A percentile compares a stretch with the other conserved stretches of the same genome.
Conservation (phyloP, 2,329 filamentous ascomycete species). For the Trichoderma koningii region DNA sequence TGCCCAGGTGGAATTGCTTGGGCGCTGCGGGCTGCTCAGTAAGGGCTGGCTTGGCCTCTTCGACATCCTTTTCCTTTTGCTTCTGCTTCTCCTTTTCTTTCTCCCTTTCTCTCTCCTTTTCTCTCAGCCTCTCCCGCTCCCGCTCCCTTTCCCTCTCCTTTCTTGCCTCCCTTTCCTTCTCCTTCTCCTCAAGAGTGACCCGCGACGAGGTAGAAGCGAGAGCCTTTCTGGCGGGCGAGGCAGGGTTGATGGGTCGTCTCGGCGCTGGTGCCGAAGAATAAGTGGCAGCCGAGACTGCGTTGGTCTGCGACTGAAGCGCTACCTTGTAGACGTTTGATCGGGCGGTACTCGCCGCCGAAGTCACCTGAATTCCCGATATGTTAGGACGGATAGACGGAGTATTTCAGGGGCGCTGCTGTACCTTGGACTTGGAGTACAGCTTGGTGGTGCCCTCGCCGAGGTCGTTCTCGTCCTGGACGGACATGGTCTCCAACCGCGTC, state of each 20-base stretch:
- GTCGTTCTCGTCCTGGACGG: slow-evolving; percentile 87
- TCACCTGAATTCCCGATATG: background rate
- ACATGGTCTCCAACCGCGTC: slow-evolving; percentile 84
- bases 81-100: background rate
- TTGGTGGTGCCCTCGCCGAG: slow-evolving; percentile 54
- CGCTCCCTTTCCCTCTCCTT: slow-evolving; percentile 35
- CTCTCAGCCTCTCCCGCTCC: background rate
- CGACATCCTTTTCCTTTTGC: slow-evolving; percentile 51
- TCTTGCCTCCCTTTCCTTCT: slow-evolving; percentile 38
- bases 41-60: slow-evolving; percentile 55
- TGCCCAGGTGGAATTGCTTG: slow-evolving; percentile 76
- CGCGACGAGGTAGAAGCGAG: slow-evolving; percentile 46
- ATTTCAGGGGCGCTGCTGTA: slow-evolving; percentile 41
- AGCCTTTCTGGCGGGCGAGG: slow-evolving; percentile 54
- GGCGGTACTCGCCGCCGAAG: slow-evolving; percentile 49
- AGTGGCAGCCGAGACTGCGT: slow-evolving; percentile 65
- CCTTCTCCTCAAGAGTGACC: slow-evolving; percentile 46
- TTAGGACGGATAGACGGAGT: background rate
- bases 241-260: slow-evolving; percentile 46
- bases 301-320: slow-evolving; percentile 75
- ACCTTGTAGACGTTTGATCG: slow-evolving; percentile 85
- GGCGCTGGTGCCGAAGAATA: slow-evolving; percentile 67
- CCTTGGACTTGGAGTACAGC: slow-evolving; percentile 74
- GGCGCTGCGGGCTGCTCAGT: slow-evolving; percentile 59
- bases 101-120: background rate